Percentiles rank a stretch among this genome's conserved stretches.
These are phyloP conservation scores for Chloranthus sessilifolius DNA, from an alignment of 164 flowering plant genomes.

Conservation along the genomic window DNA sequence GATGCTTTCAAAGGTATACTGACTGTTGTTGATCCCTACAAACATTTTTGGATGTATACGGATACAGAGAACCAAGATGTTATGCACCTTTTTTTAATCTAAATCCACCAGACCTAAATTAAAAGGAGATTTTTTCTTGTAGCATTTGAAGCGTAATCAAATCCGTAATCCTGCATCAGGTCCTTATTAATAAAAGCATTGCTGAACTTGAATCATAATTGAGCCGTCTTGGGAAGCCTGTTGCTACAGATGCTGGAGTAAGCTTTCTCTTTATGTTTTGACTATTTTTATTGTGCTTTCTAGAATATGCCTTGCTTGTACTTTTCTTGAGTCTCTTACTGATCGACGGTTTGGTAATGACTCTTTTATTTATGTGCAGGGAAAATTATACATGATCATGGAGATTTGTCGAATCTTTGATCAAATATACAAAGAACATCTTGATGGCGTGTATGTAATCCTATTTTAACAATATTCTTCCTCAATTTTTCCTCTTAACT, in stretches of 20 bases:
- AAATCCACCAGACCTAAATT: too few relatives aligned
- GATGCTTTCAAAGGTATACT: conserved; percentile 79
- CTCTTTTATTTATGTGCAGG: conserved; percentile 38
- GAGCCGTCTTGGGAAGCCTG: conserved; percentile 70
- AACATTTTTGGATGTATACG: too few relatives aligned
- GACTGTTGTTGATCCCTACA: too few relatives aligned
- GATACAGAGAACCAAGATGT: too few relatives aligned
- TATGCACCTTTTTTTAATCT: too few relatives aligned
- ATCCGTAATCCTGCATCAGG: conserved; percentile 73
- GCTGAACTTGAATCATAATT: conserved; percentile 64
- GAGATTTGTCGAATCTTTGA: conserved; percentile 76
- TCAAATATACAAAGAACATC: conserved; percentile 76
- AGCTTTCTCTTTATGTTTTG: conserved; percentile 14
- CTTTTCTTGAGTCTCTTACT: too few relatives aligned
- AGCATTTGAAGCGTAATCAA: conserved; percentile 83
- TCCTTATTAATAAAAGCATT: conserved; percentile 64
- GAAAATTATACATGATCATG: conserved; percentile 63
- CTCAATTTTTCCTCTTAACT: too few relatives aligned
- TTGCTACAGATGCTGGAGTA: conserved; percentile 84
- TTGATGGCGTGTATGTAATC: conserved; percentile 77
- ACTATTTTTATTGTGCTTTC: too few relatives aligned
- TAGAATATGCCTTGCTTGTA: too few relatives aligned
- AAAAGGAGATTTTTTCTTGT: conserved; percentile 24
- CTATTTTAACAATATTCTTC: neutral
- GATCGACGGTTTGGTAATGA: conserved; percentile 6